Evolutionary conservation across 257 asterid genomes (phyloP).

Genomic region (Nicotiana tomentosiformis): DNA sequence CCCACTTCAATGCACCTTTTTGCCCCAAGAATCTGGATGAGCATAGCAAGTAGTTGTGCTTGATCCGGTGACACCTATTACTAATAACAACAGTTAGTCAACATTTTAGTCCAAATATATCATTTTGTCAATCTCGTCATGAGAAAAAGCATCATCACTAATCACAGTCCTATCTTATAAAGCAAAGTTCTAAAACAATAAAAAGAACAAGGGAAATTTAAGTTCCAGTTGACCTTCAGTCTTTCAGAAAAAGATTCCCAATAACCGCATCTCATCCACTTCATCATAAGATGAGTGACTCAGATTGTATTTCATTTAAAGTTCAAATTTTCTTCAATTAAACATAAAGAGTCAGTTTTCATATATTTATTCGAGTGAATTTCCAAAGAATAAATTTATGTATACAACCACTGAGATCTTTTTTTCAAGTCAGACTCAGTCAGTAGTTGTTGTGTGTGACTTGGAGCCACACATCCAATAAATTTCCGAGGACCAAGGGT

Average conservation of each 20-base stretch:
- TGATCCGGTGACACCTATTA: conserved; percentile 89
- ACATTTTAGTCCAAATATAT: not conserved
- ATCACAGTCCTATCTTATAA: not conserved
- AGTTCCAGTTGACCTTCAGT: not conserved
- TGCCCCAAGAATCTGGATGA: conserved; percentile 81
- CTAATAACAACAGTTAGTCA: conserved; percentile 6
- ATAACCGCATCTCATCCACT: not conserved
- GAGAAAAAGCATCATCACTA: not conserved
- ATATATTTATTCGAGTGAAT: not conserved
- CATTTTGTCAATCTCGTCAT: not conserved
- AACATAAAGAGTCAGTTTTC: not conserved
- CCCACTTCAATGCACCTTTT: conserved; percentile 91
- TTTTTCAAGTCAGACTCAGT: not conserved
- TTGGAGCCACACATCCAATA: not conserved
- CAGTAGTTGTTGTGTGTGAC: not conserved
- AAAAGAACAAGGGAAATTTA: not conserved
- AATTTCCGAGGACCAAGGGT: not conserved
- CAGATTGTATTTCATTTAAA: not conserved
- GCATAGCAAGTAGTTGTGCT: conserved; percentile 93
- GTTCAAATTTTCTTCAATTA: not conserved
- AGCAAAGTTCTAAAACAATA: not conserved
- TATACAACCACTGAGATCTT: not conserved
- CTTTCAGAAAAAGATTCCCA: not conserved
- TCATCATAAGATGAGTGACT: not conserved
- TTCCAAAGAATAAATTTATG: not conserved